Evolutionary conservation across 495 filamentous ascomycete genomes (phyloP), one percentile per base, ranked within the genome.

Genomic region (Podospora anserina): DNA sequence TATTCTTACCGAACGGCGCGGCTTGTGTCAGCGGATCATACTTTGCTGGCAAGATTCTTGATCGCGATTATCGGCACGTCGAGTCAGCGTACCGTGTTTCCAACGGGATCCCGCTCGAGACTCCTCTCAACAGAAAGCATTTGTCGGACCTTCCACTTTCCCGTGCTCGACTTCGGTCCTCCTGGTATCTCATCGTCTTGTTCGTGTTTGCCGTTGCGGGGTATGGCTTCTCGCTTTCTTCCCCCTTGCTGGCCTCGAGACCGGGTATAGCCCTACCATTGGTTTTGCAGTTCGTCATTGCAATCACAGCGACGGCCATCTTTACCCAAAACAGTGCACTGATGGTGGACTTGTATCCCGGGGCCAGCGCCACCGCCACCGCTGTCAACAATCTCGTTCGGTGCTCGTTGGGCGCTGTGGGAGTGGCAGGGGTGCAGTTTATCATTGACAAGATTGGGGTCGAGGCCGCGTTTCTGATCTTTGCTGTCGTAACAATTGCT

Each of bases 331-430:
- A 80, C 13, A 73, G 78, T 60, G 86, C 86, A 0, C 76, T 91
- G 66, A 71, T 90, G 54, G 82, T 90, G 0, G 89, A 91, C 73
- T 72, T 90, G 2, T 88, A 88, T 68, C 87, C 87, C 2, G 80
- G 76, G 0, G 81, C 80, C 19, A 84, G 87, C 18, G 82, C 84
- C 0, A 86, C 87, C 5, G 87, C 87, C 0, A 88, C 88, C 5
- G 89, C 89, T 9, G 86, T 88, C 13, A 89, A 87, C 67, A 90
- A 91, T 69, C 76, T 91, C 3, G 78, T 85, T 3, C 78, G 89
- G 11, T 91, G 88, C 76, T 71, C 86, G 63, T 74, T 90, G 28
- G 88, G 89, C 2, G 89, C 88, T 6, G 88, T 78, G 0, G 87
- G 85, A 0, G 87, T 88, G 20, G 89, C 84, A 2, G 75, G 85